Evolutionary conservation across 352 stramenopile genomes (phyloP), one percentile per base, ranked within the genome.

Genomic region (Phytopythium oedochilum): DNA sequence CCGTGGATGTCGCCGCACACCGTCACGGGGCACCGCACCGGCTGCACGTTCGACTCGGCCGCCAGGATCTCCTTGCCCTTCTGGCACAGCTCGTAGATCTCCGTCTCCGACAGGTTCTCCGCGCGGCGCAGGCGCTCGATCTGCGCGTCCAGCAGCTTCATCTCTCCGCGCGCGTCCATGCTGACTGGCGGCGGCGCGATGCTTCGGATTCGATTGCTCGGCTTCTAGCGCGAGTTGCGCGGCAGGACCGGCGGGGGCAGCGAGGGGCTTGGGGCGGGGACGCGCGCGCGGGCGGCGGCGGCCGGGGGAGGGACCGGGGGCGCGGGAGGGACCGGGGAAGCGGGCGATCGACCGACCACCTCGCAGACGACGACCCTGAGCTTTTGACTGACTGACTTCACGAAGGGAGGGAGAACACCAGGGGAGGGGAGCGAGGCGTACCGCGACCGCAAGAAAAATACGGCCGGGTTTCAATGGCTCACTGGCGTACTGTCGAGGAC

Each of bases 1-100:
- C 86, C 86, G 64, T 96, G 86, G 64, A 96, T 96, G 70, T 96
- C 86, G 20, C 86, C 86, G 49, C 84, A 94, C 26, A 94, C 84
- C 14, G 84, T 96, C 57, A 96, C 86, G 57, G 86, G 86, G 55
- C 86, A 96, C 9, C 67, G 68, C 57, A 96, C 84, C 26, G 83
- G 83, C 71, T 94, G 83, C 48, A 96, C 86, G 64, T 96, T 96
- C 25, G 75, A 88, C 71, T 96, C 86, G 55, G 75, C 60, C 34
- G 78, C 64, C 44, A 96, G 71, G 55, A 96, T 96, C 70, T 96
- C 86, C 78, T 94, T 94, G 51, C 75, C 84, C 62, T 94, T 93
- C 68, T 93, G 79, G 61, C 88, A 96, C 54, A 96, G 61, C 64
- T 92, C 83, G 58, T 82, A 94, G 62, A 96, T 90, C 69, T 96